Percentiles rank a stretch among this genome's conserved stretches.
These are phyloP conservation scores for Epipyxis sp. DNA, from an alignment of 108 stramenopile genomes.

Conservation along the genomic window DNA sequence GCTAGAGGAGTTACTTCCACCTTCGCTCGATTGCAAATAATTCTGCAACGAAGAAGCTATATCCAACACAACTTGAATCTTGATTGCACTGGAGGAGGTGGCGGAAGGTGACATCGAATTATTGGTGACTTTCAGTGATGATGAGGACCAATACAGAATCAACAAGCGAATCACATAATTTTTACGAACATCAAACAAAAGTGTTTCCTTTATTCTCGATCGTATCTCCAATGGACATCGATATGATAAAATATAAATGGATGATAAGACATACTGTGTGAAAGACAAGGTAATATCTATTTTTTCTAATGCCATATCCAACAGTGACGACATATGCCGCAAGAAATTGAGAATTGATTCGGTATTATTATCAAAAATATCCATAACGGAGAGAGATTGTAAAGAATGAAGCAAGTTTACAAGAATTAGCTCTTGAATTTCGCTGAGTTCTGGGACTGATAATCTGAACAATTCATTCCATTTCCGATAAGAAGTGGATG, in stretches of 20 bases:
- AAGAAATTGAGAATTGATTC: neutral
- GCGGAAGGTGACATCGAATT: no score
- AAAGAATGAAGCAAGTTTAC: neutral
- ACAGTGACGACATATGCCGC: neutral
- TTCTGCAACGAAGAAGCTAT: neutral
- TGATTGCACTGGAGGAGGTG: no score
- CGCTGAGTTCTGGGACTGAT: neutral
- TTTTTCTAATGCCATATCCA: neutral
- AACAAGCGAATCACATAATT: neutral
- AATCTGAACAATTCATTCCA: constrained; percentile 2
- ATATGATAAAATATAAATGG: neutral
- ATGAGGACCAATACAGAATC: no score
- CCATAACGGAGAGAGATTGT: neutral
- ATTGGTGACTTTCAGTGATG: no score
- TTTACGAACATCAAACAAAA: neutral
- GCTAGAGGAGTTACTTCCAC: neutral
- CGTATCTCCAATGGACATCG: neutral
- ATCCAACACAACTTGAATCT: neutral
- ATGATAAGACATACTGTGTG: neutral
- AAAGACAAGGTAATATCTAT: neutral
- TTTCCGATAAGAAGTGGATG: neutral
- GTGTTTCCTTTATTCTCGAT: neutral
- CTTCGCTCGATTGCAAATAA: no score
- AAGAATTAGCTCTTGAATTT: neutral
- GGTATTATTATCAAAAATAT: neutral